These are phyloP conservation scores for Talaromyces sp. DNA, from an alignment of 2,329 filamentous ascomycete species.

Conservation along the genomic window DNA sequence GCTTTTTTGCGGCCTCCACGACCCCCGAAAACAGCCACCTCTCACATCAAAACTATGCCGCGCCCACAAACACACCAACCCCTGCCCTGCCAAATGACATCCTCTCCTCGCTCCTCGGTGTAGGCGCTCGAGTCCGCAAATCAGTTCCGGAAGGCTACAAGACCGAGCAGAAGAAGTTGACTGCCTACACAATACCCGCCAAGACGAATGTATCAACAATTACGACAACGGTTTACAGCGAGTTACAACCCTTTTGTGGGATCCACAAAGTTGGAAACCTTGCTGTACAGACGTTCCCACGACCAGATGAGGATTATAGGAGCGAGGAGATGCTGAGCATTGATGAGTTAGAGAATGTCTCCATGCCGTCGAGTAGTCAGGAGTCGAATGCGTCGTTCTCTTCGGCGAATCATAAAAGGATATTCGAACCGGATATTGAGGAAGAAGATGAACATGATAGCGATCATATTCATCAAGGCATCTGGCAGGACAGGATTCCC, in stretches of 20 bases:
- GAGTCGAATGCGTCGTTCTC: constrained; percentile 31
- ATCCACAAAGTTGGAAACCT: constrained; percentile 71
- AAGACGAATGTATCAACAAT: not conserved
- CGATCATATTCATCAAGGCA: constrained; percentile 21
- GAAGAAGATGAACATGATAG: constrained; percentile 31
- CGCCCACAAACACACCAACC: constrained; percentile 38
- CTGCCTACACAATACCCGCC: constrained; percentile 19
- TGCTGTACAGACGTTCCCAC: constrained; percentile 54
- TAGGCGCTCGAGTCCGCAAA: constrained; percentile 94
- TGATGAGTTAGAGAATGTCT: constrained; percentile 36
- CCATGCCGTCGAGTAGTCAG: constrained; percentile 42
- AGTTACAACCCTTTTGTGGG: constrained; percentile 77
- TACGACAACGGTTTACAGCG: constrained; percentile 39
- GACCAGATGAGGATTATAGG: constrained; percentile 27
- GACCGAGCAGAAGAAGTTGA: constrained; percentile 49
- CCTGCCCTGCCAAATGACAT: constrained; percentile 62
- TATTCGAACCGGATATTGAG: constrained; percentile 38
- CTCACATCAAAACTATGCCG: constrained; percentile 42
- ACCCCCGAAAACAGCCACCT: constrained; percentile 23
- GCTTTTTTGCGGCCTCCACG: constrained; percentile 33
- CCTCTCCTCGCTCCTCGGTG: constrained; percentile 79
- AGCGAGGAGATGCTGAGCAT: constrained; percentile 28
- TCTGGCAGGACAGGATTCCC: constrained; percentile 22
- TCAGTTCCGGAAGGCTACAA: constrained; percentile 93
- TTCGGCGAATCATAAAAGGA: constrained; percentile 38